A percentile compares a stretch with the other conserved stretches of the same genome.
These are phyloP conservation scores for Vicia sativa DNA, from an alignment of 306 rosid species.

Conservation along the genomic window DNA sequence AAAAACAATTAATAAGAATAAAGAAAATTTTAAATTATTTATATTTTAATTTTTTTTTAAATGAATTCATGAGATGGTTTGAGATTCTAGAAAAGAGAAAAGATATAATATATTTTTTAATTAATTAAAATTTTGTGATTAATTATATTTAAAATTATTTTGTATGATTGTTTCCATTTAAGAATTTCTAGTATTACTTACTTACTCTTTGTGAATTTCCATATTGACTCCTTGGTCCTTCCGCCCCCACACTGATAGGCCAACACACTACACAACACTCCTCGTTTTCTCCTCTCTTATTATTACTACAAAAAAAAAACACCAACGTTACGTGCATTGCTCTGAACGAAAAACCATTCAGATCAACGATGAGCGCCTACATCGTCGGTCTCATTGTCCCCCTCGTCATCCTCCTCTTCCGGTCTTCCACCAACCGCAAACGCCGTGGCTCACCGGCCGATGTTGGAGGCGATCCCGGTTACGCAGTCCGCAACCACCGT, in stretches of 20 bases:
- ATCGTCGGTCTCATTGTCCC: slow-evolving; percentile 68
- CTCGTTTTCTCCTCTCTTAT: neutral
- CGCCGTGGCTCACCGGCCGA: slow-evolving; percentile 66
- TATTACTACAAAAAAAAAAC: neutral
- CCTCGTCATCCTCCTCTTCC: slow-evolving; percentile 53
- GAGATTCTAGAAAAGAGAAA: too few species aligned
- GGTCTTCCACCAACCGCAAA: slow-evolving; percentile 54
- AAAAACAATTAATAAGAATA: too few species aligned
- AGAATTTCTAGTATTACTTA: too few species aligned
- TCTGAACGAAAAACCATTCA: neutral
- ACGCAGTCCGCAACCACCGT: slow-evolving; percentile 61
- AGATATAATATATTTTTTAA: too few species aligned
- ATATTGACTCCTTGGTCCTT: neutral
- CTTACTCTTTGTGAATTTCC: neutral
- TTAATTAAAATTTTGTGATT: too few species aligned
- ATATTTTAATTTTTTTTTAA: too few species aligned
- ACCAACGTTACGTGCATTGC: neutral
- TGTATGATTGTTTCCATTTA: too few species aligned
- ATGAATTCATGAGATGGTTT: too few species aligned
- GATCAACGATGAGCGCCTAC: slow-evolving; percentile 64
- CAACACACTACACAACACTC: neutral
- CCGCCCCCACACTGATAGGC: neutral
- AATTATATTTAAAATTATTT: too few species aligned
- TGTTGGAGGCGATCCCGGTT: slow-evolving; percentile 73
- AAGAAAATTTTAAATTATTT: too few species aligned